phyloP scores from a whole-genome alignment of 371 early-diverging fungal species.

The Mortierella sp. region DNA sequence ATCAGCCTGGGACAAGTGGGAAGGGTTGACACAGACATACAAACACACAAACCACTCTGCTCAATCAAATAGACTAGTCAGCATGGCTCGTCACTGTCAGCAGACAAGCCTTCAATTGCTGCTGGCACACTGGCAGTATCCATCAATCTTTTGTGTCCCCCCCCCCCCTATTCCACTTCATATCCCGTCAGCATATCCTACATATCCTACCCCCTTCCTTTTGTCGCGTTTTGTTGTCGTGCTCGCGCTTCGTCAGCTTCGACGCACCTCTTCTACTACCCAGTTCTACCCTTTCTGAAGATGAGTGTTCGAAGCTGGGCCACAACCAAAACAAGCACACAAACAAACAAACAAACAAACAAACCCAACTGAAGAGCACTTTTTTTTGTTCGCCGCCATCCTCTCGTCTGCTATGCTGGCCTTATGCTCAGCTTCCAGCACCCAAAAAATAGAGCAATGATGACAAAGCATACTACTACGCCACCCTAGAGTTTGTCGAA shows the following conservation, averaged over 20 bases:
- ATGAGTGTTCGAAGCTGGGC: too few species aligned
- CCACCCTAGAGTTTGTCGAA: neutral
- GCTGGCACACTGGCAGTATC: slow-evolving; percentile 1
- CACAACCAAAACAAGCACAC: too few species aligned
- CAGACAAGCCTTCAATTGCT: too few species aligned
- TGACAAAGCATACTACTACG: neutral
- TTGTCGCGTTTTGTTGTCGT: neutral
- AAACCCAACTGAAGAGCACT: neutral
- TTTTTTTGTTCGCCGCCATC: neutral
- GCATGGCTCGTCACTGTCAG: neutral
- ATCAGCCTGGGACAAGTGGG: slow-evolving; percentile 4
- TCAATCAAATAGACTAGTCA: too few species aligned
- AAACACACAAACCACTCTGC: neutral
- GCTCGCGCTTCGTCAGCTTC: neutral
- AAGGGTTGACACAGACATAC: neutral
- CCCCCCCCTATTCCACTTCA: slow-evolving; percentile 4
- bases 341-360: too few species aligned
- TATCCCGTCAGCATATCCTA: neutral
- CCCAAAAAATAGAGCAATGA: neutral
- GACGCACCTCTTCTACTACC: too few species aligned
- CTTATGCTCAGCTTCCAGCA: too few species aligned
- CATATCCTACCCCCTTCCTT: too few species aligned
- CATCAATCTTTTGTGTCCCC: neutral
- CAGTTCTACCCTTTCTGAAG: too few species aligned
- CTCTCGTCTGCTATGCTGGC: too few species aligned